Evolutionary conservation across 768 basidiomycete genomes (phyloP).

Genomic region (Cyclocybe aegerita): DNA sequence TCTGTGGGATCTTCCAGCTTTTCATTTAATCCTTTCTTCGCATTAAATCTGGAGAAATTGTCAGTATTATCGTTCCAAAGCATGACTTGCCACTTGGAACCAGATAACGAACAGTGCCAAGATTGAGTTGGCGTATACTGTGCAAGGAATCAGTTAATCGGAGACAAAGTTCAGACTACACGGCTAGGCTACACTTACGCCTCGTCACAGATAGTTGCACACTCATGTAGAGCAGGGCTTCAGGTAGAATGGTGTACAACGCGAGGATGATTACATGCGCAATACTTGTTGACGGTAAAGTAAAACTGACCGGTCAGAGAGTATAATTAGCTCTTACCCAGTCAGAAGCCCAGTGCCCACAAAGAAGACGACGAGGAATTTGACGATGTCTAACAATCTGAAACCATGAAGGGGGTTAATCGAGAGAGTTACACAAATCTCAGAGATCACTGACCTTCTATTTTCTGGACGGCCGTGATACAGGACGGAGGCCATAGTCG

Average conservation of each 20-base stretch:
- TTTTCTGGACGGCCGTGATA: too few species aligned
- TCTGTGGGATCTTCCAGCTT: neutral
- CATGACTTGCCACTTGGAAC: too few species aligned
- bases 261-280: too few species aligned
- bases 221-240: neutral
- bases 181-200: neutral
- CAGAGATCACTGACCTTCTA: neutral
- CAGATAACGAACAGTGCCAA: constrained; percentile 3
- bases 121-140: constrained; percentile 6
- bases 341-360: neutral
- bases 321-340: neutral
- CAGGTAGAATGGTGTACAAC: neutral
- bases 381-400: neutral
- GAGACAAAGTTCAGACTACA: neutral
- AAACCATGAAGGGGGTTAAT: neutral
- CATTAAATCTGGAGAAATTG: neutral
- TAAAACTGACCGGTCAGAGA: too few species aligned
- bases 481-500: too few species aligned
- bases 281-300: too few species aligned
- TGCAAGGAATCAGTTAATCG: neutral
- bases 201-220: neutral
- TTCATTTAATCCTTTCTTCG: neutral
- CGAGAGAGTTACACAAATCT: neutral
- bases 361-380: neutral
- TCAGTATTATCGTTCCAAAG: too few species aligned